Conservation (phyloP, 768 basidiomycete genomes). For the Amanita fuliginea region DNA sequence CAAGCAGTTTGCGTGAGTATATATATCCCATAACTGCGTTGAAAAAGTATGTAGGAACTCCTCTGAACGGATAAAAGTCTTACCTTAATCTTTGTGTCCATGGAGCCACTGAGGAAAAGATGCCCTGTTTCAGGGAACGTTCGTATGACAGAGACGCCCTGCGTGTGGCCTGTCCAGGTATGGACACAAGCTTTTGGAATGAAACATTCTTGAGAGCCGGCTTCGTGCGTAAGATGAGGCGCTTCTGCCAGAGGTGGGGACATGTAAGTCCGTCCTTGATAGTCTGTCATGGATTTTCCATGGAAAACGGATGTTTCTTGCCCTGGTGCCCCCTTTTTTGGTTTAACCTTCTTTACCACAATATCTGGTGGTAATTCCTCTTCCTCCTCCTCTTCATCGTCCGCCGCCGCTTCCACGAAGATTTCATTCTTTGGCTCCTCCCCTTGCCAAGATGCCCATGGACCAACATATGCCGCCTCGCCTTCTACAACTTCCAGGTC, state of each 20-base stretch:
- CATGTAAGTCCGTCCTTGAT: slow-evolving; percentile 98
- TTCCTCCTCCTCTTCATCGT: slow-evolving; percentile 52
- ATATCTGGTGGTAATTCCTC: slow-evolving; percentile 50
- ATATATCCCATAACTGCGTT: slow-evolving; percentile 89
- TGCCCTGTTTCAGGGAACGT: slow-evolving; percentile 91
- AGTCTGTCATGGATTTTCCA: slow-evolving; percentile 93
- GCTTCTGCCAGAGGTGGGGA: slow-evolving; percentile 84
- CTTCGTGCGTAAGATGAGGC: slow-evolving; percentile 68
- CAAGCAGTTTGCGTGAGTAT: slow-evolving; percentile 92
- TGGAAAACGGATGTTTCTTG: slow-evolving; percentile 95
- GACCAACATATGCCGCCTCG: slow-evolving; percentile 83
- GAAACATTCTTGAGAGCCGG: slow-evolving; percentile 82
- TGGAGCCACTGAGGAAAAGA: slow-evolving; percentile 84
- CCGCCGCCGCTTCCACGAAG: slow-evolving; percentile 56
- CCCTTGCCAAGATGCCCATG: slow-evolving; percentile 89
- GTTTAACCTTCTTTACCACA: slow-evolving; percentile 61
- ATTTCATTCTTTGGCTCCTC: slow-evolving; percentile 57
- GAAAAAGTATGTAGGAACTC: slow-evolving; percentile 2
- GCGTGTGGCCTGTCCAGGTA: slow-evolving; percentile 97
- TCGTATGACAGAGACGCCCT: slow-evolving; percentile 89
- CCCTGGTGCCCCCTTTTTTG: slow-evolving; percentile 68
- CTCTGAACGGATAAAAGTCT: background rate
- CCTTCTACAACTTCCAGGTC: slow-evolving; percentile 81
- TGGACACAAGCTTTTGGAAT: slow-evolving; percentile 94
- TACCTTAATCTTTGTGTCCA: slow-evolving; percentile 99